Conservation (phyloP, 306 rosid genomes). For the Delonix regia region DNA sequence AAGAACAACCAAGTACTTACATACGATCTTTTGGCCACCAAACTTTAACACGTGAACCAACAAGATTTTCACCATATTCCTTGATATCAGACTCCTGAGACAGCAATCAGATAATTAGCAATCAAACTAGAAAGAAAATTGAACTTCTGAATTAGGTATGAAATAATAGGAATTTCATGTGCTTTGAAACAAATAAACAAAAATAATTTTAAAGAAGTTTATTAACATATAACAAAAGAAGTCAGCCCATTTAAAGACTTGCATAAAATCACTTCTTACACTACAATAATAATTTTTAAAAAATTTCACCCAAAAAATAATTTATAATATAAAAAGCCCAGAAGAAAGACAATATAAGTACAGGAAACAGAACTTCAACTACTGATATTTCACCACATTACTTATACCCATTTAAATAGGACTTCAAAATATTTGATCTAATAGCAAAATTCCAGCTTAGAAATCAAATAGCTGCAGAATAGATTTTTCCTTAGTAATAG, state of each 20-base stretch:
- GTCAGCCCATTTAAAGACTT: not conserved
- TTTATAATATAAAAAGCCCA: not conserved
- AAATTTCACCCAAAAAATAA: not conserved
- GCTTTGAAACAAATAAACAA: no score
- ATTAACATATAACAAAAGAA: not conserved
- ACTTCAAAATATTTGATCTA: not conserved
- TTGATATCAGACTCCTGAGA: conserved; percentile 59
- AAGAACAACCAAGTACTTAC: conserved; percentile 57
- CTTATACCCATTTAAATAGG: not conserved
- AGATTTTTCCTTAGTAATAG: not conserved
- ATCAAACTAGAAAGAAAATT: conserved; percentile 22
- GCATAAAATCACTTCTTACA: not conserved
- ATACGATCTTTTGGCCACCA: conserved; percentile 82
- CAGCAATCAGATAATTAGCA: conserved; percentile 31
- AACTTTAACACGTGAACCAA: conserved; percentile 72
- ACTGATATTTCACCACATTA: conserved; percentile 13
- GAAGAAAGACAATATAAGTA: not conserved
- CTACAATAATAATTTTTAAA: not conserved
- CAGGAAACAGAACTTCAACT: not conserved
- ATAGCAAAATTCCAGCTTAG: conserved; percentile 21
- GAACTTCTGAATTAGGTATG: conserved; percentile 17
- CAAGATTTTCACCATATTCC: conserved; percentile 51
- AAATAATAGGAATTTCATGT: not conserved
- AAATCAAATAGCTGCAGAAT: conserved; percentile 12
- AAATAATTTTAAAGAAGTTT: not conserved